Percentiles rank a stretch among this genome's conserved stretches.
Evolutionary conservation across 352 stramenopile genomes (phyloP).

Genomic region (Phytophthora macrochlamydospora): DNA sequence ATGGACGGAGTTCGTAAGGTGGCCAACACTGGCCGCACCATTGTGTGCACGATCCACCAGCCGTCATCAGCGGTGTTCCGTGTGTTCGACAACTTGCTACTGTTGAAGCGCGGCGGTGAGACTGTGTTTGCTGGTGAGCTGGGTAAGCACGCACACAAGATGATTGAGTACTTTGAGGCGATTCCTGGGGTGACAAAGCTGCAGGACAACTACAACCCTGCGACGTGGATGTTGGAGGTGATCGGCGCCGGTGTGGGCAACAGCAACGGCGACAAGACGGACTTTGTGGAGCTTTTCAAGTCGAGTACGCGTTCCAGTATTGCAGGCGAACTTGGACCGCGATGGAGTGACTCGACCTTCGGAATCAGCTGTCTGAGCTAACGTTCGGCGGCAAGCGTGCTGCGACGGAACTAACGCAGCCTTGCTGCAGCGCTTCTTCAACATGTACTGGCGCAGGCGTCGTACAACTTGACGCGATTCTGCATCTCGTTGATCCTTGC

Average conservation of each 20-base stretch:
- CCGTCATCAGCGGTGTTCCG: neutral
- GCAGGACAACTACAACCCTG: neutral
- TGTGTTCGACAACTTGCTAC: neutral
- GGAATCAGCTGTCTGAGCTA: neutral
- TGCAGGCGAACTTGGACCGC: neutral
- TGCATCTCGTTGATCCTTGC: slow-evolving; percentile 55
- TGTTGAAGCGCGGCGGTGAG: slow-evolving; percentile 1
- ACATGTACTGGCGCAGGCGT: slow-evolving; percentile 82
- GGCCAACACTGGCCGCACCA: neutral
- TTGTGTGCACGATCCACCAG: slow-evolving; percentile 1
- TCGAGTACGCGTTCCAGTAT: too few relatives aligned
- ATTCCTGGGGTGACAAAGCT: neutral
- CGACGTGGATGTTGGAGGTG: neutral
- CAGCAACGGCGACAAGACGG: neutral
- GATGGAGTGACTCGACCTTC: neutral
- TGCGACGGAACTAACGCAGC: neutral
- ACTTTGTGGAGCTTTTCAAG: neutral
- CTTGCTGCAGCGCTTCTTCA: slow-evolving; percentile 10
- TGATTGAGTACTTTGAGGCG: slow-evolving; percentile 2
- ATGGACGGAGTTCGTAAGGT: neutral
- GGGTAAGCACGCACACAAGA: neutral
- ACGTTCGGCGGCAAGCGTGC: neutral
- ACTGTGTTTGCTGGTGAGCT: neutral
- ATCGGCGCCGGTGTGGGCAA: neutral
- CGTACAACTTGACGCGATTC: slow-evolving; percentile 81